phyloP scores from a whole-genome alignment of 768 basidiomycete species.

The Xerocomellus intermedius region DNA sequence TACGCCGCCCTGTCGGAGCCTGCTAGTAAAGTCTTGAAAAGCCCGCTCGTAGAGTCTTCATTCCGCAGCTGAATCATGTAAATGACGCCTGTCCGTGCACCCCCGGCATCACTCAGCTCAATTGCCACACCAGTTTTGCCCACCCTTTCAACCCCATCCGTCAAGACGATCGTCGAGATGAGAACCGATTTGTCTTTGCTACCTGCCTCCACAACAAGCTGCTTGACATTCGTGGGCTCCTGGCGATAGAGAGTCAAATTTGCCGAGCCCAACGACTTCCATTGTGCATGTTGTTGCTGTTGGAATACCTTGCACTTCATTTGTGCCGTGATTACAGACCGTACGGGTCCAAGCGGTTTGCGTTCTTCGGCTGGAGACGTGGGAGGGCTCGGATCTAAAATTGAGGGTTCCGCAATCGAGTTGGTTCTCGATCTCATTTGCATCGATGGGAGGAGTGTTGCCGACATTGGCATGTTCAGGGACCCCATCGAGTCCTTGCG shows the following conservation, averaged over 20 bases:
- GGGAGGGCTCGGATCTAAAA: conserved; percentile 79
- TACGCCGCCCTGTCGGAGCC: conserved; percentile 72
- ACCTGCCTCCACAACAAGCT: conserved; percentile 91
- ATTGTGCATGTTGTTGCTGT: conserved; percentile 94
- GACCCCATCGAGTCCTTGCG: conserved; percentile 20
- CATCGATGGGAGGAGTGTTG: conserved; percentile 63
- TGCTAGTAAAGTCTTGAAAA: conserved; percentile 84
- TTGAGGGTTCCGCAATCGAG: conserved; percentile 51
- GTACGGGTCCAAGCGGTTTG: conserved; percentile 60
- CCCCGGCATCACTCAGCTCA: conserved; percentile 82
- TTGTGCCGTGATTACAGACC: conserved; percentile 76
- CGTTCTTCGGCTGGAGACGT: conserved; percentile 69
- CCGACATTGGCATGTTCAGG: conserved; percentile 40
- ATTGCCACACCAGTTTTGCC: conserved; percentile 98
- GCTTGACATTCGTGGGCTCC: conserved; percentile 86
- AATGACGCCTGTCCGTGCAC: conserved; percentile 87
- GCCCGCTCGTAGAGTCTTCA: conserved; percentile 77
- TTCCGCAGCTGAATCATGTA: conserved; percentile 97
- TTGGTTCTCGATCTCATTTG: conserved; percentile 50
- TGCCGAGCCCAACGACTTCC: conserved; percentile 92
- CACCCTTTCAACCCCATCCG: conserved; percentile 97
- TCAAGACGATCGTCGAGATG: conserved; percentile 94
- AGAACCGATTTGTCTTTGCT: conserved; percentile 71
- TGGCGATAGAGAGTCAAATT: conserved; percentile 85
- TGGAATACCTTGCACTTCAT: conserved; percentile 99